phyloP scores from a whole-genome alignment of 1,284 basidiomycete species.

The Ceratobasidium sp. region DNA sequence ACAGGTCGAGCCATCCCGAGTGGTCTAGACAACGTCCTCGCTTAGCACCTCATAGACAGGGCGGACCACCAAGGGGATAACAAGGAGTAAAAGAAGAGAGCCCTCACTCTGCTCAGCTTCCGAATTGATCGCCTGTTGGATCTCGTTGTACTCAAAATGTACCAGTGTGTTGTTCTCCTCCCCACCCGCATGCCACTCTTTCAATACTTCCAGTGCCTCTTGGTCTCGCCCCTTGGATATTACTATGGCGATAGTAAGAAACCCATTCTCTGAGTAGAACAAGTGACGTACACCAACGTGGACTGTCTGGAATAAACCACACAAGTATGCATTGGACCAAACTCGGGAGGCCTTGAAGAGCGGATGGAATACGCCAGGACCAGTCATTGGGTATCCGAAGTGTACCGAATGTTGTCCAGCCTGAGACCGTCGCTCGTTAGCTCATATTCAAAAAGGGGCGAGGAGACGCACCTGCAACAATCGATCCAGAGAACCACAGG shows the following conservation, averaged over 20 bases:
- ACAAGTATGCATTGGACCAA: conserved; percentile 55
- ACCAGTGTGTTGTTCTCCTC: conserved; percentile 57
- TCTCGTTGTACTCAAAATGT: conserved; percentile 58
- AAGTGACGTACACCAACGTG: conserved; percentile 65
- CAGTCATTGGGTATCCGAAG: conserved; percentile 54
- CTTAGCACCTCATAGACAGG: neutral
- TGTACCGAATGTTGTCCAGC: conserved; percentile 56
- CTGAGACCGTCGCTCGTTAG: conserved; percentile 4
- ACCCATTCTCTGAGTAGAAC: conserved; percentile 61
- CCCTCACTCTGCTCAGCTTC: conserved; percentile 53
- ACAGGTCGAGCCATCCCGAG: conserved; percentile 52
- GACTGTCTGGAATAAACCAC: conserved; percentile 57
- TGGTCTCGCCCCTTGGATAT: conserved; percentile 48
- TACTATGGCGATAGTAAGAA: conserved; percentile 61
- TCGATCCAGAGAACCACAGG: conserved; percentile 56
- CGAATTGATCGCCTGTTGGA: conserved; percentile 57
- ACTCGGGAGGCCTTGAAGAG: conserved; percentile 56
- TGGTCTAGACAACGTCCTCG: neutral
- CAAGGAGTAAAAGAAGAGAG: neutral
- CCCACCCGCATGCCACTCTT: conserved; percentile 50
- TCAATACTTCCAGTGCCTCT: conserved; percentile 49
- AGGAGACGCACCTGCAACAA: conserved; percentile 51
- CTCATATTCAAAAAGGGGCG: neutral
- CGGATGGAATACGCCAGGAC: conserved; percentile 59
- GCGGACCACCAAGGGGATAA: neutral